A percentile compares a stretch with the other conserved stretches of the same genome.
phyloP scores from a whole-genome alignment of 2,329 filamentous ascomycete species.

The Fusarium compactum region DNA sequence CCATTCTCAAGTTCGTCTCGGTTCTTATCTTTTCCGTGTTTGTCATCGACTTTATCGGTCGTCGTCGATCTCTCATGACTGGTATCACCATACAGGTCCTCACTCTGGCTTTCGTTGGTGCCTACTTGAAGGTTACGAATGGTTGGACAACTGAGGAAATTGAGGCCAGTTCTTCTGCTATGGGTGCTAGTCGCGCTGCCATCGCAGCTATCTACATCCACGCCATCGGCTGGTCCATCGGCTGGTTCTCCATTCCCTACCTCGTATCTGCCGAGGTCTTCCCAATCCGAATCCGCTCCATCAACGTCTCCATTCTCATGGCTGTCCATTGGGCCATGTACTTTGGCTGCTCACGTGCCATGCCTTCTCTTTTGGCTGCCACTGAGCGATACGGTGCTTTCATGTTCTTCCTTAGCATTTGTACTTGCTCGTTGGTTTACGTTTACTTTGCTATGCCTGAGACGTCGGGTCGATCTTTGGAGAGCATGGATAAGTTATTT shows the following conservation, averaged over 20 bases:
- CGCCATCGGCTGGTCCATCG: conserved; percentile 60
- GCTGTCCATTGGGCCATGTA: conserved; percentile 57
- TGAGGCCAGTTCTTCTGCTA: conserved; percentile 28
- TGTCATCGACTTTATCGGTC: conserved; percentile 49
- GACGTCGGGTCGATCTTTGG: conserved; percentile 47
- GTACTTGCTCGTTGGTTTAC: conserved; percentile 46
- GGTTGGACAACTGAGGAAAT: conserved; percentile 37
- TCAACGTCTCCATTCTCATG: conserved; percentile 58
- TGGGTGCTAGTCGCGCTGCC: conserved; percentile 53
- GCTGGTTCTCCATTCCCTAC: conserved; percentile 61
- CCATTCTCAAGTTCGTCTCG: conserved; percentile 48
- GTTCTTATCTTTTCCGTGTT: conserved; percentile 47
- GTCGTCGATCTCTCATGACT: conserved; percentile 51
- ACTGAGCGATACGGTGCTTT: conserved; percentile 51
- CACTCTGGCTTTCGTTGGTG: conserved; percentile 48
- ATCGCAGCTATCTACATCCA: conserved; percentile 59
- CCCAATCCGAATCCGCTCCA: conserved; percentile 56
- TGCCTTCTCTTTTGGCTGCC: conserved; percentile 51
- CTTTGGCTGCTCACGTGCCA: conserved; percentile 51
- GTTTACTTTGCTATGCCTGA: conserved; percentile 52
- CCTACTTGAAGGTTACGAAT: conserved; percentile 49
- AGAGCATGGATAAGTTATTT: conserved; percentile 49
- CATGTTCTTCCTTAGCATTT: conserved; percentile 49
- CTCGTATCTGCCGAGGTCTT: conserved; percentile 60
- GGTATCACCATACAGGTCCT: conserved; percentile 51